Percentiles rank a stretch among this genome's conserved stretches.
phyloP scores from a whole-genome alignment of 345 rosid genomes.

The Triadica sebifera region DNA sequence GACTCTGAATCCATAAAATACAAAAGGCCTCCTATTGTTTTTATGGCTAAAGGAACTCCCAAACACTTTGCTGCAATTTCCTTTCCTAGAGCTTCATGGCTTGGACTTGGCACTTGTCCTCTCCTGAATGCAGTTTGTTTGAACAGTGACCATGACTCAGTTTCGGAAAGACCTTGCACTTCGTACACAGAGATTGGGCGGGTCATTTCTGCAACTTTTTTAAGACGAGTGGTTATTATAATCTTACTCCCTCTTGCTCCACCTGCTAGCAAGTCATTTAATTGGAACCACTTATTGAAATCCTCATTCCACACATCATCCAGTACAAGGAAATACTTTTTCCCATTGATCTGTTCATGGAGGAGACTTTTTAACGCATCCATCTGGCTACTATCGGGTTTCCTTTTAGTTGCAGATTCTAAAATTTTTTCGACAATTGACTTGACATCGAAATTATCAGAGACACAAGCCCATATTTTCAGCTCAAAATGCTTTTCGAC shows the following conservation, averaged over 20 bases:
- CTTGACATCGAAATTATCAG: conserved; percentile 17
- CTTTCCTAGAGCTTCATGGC: conserved; percentile 11
- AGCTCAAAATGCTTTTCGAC: conserved; percentile 18
- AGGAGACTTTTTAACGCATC: not conserved
- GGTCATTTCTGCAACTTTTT: not conserved
- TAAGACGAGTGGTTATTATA: too few species aligned
- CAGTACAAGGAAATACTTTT: conserved; percentile 23
- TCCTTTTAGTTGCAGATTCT: conserved; percentile 7
- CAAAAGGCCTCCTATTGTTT: not conserved
- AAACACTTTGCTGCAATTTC: conserved; percentile 15
- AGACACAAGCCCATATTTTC: conserved; percentile 24
- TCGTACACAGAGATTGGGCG: not conserved
- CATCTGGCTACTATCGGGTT: not conserved
- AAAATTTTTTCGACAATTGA: conserved; percentile 4
- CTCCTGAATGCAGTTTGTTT: not conserved
- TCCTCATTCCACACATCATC: conserved; percentile 27
- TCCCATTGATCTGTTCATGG: conserved; percentile 8
- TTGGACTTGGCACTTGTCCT: not conserved
- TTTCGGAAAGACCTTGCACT: not conserved
- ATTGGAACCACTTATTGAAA: not conserved
- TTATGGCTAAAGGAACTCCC: conserved; percentile 17
- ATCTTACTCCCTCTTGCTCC: conserved; percentile 12
- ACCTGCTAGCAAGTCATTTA: not conserved
- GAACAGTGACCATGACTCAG: not conserved
- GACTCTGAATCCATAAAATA: not conserved